Base-by-base conservation (phyloP, 192 early-diverging fungal genomes). In the Coemansia reversa region DNA sequence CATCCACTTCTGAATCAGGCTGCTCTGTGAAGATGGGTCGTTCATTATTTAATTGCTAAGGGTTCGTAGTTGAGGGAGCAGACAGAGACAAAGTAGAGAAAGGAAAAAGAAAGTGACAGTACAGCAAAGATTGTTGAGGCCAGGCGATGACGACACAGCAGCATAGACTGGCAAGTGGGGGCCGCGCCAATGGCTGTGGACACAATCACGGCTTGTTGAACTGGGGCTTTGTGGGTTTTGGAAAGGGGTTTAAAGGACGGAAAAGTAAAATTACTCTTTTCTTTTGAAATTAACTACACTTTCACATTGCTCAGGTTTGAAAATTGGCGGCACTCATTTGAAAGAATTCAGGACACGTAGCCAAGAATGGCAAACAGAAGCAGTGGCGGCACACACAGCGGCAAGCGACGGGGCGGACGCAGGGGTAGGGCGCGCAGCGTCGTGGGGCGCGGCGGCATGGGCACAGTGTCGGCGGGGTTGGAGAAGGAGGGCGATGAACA, bases 1-100 rank as follows among this genome's bases (percentile, higher is more conserved):
- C 2, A 83, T 74, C 83, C 89, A 90, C 52, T 84, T 66, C 20
- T 71, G 73, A 70, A 90, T 84, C 56, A 89, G 79, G 59, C 84
- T 80, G 35, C 66, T 52, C 20, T 90, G 85, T 49, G 52, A 54
- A 20, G 60, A 35, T 9, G 77, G 6, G 50, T 63, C 67, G 60
- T 67, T 72, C 69, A 81, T 74, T 62, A 20, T 51, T 27, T 29
- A 16, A 28, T 24, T 30, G 22, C 39, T 16, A 14, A 11, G 12
- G 39, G 14, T 45, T 45, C 9, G 9, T 3, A 16, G 9, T 16
- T 9, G 3, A 45, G 39, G 9, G 23, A 23, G n/a, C 14, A 25
- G 42, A 25, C 14, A 47, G 24, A 48, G 25, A 32, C 16, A 33
- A 27, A 28, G 39, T 27, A 29, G 4, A 29, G 12, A 3, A 14